Base-by-base conservation (phyloP, 2,329 filamentous ascomycete species). In the Ramichloridium luteum region DNA sequence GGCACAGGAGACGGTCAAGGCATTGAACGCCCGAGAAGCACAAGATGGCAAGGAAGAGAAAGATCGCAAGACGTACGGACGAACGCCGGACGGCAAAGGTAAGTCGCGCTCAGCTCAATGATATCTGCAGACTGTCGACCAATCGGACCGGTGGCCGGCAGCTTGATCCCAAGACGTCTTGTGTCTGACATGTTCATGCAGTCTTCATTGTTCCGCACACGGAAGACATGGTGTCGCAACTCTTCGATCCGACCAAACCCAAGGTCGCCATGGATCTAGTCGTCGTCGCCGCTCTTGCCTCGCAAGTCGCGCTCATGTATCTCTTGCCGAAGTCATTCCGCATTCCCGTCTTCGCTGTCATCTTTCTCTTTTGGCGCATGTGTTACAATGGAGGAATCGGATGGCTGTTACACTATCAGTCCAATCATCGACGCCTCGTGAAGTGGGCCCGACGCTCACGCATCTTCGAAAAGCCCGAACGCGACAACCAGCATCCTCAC, bases 221-320 rank as follows among this genome's bases (percentile, higher is more conserved):
- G 35, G 85, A 94, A 67, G 90, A 98, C 62, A 96, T 98, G 90
- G 88, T 98, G 47, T 93, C 88, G 31, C 90, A 96, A 62, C 72
- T 98, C 34, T 74, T 98, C 47, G 90, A 92, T 49, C 90, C 90
- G 31, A 81, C 80, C 45, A 80, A 96, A 55, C 85, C 90, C 32
- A 98, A 98, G 67, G 96, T 96, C 55, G 56, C 92, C 23, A 90
- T 85, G 39, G 90, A 98, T 58, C 61, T 75, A 36, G 53, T 80
- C 37, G 85, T 98, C 42, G 68, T 98, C 35, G 68, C 68, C 28
- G 79, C 94, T 37, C 68, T 98, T 29, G 79, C 67, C 34, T 60
- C 72, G 31, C 81, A 93, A 51, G 77, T 93, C 45, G 56, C 80
- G 31, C 64, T 77, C 12, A 74, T 90, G 22, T 90, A 77, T 60